phyloP scores from a whole-genome alignment of 1,139 yeast species.

The Pichia sp. region DNA sequence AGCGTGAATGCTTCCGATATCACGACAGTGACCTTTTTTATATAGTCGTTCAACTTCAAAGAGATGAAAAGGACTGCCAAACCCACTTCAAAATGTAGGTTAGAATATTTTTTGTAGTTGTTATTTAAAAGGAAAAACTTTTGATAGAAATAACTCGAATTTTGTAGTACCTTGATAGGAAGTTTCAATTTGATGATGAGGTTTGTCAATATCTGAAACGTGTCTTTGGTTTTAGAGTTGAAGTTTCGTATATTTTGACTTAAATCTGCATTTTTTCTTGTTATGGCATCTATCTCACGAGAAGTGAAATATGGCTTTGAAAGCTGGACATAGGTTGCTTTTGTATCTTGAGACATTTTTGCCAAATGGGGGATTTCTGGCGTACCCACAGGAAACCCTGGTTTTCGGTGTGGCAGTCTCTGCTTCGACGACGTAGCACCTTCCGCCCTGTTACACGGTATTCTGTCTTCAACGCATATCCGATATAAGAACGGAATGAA shows the following conservation, averaged over 20 bases:
- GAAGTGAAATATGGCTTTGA: constrained; percentile 64
- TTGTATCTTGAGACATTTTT: neutral
- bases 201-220: constrained; percentile 52
- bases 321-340: constrained; percentile 38
- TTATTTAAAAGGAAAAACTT: constrained; percentile 60
- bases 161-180: constrained; percentile 63
- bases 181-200: constrained; percentile 52
- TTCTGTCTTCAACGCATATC: neutral
- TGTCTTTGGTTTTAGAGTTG: constrained; percentile 45
- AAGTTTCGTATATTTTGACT: constrained; percentile 38
- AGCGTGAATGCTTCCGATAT: constrained; percentile 38
- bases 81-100: constrained; percentile 50
- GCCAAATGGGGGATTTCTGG: no score
- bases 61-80: constrained; percentile 76
- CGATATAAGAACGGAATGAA: neutral
- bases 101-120: constrained; percentile 42
- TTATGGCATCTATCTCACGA: constrained; percentile 53
- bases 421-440: no score
- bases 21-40: constrained; percentile 68
- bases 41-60: constrained; percentile 82
- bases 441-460: no score
- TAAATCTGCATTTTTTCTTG: constrained; percentile 45
- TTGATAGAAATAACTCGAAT: constrained; percentile 70
- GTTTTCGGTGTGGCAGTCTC: no score
- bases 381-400: no score